Percentiles rank a stretch among this genome's conserved stretches.
Conservation (phyloP, 768 basidiomycete species). For the Chalciporus pseudorubinellus region DNA sequence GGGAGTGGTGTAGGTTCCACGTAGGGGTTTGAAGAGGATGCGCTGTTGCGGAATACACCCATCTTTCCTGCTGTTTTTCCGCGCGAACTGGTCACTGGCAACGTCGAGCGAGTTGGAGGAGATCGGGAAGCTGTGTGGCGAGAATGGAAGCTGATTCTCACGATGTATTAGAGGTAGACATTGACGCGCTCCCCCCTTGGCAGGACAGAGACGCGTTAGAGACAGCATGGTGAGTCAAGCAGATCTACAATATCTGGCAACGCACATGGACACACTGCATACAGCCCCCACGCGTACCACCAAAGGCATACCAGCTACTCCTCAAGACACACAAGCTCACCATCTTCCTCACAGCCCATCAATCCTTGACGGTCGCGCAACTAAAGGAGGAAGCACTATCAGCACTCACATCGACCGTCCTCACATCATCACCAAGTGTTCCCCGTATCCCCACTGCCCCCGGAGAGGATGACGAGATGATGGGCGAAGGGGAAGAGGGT, state of each 20-base stretch:
- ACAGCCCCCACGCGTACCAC: slow-evolving; percentile 53
- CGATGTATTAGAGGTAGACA: not conserved
- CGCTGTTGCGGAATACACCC: slow-evolving; percentile 51
- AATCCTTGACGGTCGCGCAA: slow-evolving; percentile 51
- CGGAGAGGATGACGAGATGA: slow-evolving; percentile 26
- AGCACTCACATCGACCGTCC: slow-evolving; percentile 53
- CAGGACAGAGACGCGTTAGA: not conserved
- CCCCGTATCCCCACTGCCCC: slow-evolving; percentile 32
- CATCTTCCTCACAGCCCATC: slow-evolving; percentile 55
- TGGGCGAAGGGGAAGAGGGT: slow-evolving; percentile 7
- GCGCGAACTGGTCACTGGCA: slow-evolving; percentile 10
- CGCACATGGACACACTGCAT: not conserved
- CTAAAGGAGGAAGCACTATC: slow-evolving; percentile 63
- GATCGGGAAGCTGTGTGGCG: slow-evolving; percentile 7
- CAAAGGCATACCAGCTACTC: slow-evolving; percentile 66
- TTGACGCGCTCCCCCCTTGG: not conserved
- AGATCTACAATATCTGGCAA: not conserved
- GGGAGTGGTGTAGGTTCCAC: slow-evolving; percentile 68
- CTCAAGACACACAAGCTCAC: slow-evolving; percentile 73
- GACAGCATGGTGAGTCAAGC: slow-evolving; percentile 19
- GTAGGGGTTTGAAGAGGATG: slow-evolving; percentile 48
- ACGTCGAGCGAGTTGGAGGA: slow-evolving; percentile 16
- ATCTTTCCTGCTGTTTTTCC: slow-evolving; percentile 34
- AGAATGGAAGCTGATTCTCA: slow-evolving; percentile 29
- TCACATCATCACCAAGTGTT: slow-evolving; percentile 23